Evolutionary conservation across 1,284 basidiomycete species (phyloP), one percentile per base, ranked within the genome.

Genomic region (Dichomitus squalens): DNA sequence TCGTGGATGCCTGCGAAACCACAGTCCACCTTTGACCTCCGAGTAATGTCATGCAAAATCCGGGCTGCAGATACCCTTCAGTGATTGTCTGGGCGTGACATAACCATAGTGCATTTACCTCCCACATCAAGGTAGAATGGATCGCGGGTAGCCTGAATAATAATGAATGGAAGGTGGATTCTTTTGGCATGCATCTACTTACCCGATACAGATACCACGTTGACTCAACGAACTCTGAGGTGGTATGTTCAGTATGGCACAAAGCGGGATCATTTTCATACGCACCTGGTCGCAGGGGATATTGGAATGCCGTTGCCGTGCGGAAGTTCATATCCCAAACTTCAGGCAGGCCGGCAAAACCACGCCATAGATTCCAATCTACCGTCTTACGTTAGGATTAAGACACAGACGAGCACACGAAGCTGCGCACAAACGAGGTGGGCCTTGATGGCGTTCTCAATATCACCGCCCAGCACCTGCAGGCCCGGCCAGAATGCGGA

Each of bases 191-290:
- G n/a, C n/a, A 4, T 1, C 38, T 6, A 75, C 85, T 64, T 66
- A 92, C 93, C 52, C 90, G 82, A 69, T 97, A 96, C 9, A 98
- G 78, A 74, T 96, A 96, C 84, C 95, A 96, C 2, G 93, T 98
- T 23, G 91, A 94, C 73, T 97, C 95, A 57, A 96, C 83, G 65
- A 96, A 95, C 73, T 97, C 95, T 79, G 52, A 34, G 54, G 49
- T 1, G 61, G 38, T 5, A 23, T 31, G 25, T 18, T 47, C 20
- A 29, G 21, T 34, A 20, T 9, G 16, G 11, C n/a, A 12, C 16
- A 12, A 29, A 31, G 16, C 34, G 35, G 16, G 20, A n/a, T 25
- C 4, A 25, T 31, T 31, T 31, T 5, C 11, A 36, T 8, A 51
- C 74, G 53, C 64, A 86, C 86, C 86, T 60, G 91, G 94, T 57